A percentile compares a stretch with the other conserved stretches of the same genome.
Evolutionary conservation across 2,329 filamentous ascomycete species (phyloP).

Genomic region (Ceratocystis lukuohia): DNA sequence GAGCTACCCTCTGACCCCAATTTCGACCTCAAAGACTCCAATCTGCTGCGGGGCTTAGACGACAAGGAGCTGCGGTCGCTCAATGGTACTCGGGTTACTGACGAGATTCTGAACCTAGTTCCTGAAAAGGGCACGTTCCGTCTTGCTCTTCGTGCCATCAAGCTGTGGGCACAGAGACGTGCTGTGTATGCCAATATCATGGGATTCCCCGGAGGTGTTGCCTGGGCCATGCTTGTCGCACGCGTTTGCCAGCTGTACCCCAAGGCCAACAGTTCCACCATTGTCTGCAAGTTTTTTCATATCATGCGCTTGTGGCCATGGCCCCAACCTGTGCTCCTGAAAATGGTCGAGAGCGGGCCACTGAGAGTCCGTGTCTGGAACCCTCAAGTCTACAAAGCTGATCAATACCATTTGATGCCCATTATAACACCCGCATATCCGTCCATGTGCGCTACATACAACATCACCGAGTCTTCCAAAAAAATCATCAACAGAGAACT

Average conservation of each 20-base stretch:
- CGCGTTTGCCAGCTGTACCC: constrained; percentile 93
- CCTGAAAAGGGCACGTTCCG: constrained; percentile 84
- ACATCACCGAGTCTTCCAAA: constrained; percentile 77
- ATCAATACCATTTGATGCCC: constrained; percentile 85
- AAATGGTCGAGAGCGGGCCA: constrained; percentile 69
- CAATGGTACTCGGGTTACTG: constrained; percentile 88
- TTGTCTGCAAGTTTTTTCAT: constrained; percentile 88
- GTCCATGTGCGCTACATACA: constrained; percentile 95
- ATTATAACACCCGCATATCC: constrained; percentile 97
- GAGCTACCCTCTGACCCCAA: constrained; percentile 55
- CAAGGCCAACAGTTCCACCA: constrained; percentile 73
- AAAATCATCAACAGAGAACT: constrained; percentile 73
- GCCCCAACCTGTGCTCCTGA: constrained; percentile 86
- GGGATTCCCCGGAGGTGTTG: constrained; percentile 90
- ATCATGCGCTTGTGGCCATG: constrained; percentile 86
- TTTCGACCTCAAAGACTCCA: constrained; percentile 68
- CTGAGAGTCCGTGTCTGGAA: constrained; percentile 87
- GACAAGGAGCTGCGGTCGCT: constrained; percentile 78
- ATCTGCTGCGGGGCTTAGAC: constrained; percentile 70
- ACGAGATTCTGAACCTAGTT: constrained; percentile 79
- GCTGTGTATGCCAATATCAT: constrained; percentile 94
- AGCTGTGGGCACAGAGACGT: constrained; percentile 86
- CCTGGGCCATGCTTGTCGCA: constrained; percentile 95
- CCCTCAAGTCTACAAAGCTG: constrained; percentile 70
- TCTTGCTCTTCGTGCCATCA: constrained; percentile 78